A percentile compares a stretch with the other conserved stretches of the same genome.
Evolutionary conservation across 2,329 filamentous ascomycete genomes (phyloP).

Genomic region (Bipolaris zeicola): DNA sequence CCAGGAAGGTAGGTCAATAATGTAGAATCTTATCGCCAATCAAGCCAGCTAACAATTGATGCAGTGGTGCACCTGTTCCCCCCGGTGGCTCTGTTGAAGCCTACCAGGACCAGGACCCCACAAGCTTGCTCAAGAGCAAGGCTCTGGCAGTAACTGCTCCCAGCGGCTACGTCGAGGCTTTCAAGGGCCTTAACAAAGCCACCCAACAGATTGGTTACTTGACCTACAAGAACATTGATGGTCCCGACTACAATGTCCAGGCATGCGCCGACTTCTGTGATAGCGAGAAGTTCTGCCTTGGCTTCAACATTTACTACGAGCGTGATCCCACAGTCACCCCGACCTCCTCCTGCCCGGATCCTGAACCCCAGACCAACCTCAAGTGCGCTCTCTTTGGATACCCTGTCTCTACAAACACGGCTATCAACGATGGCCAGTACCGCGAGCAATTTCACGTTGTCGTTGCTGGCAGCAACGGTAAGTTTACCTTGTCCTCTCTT

Average conservation of each 20-base stretch:
- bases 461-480: slow-evolving; percentile 34
- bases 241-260: slow-evolving; percentile 20
- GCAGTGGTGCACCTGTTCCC: not conserved
- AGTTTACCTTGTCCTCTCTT: not conserved
- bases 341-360: slow-evolving; percentile 23
- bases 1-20: slow-evolving; percentile 22
- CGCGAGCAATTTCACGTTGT: slow-evolving; percentile 34
- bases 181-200: slow-evolving; percentile 22
- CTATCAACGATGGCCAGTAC: slow-evolving; percentile 34
- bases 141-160: slow-evolving; percentile 21
- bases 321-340: slow-evolving; percentile 31
- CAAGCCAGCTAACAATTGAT: not conserved
- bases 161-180: slow-evolving; percentile 23
- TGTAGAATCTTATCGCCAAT: not conserved
- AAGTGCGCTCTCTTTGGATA: slow-evolving; percentile 40
- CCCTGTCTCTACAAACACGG: slow-evolving; percentile 21
- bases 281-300: slow-evolving; percentile 31
- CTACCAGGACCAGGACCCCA: slow-evolving; percentile 10
- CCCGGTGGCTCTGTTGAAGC: slow-evolving; percentile 5
- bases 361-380: slow-evolving; percentile 31
- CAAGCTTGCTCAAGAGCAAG: slow-evolving; percentile 8
- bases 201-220: slow-evolving; percentile 36
- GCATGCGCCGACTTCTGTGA: slow-evolving; percentile 30
- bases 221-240: slow-evolving; percentile 32
- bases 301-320: slow-evolving; percentile 41